Evolutionary conservation across 2,329 filamentous ascomycete genomes (phyloP), one percentile per base, ranked within the genome.

Genomic region (Mollisiaceae sp.): DNA sequence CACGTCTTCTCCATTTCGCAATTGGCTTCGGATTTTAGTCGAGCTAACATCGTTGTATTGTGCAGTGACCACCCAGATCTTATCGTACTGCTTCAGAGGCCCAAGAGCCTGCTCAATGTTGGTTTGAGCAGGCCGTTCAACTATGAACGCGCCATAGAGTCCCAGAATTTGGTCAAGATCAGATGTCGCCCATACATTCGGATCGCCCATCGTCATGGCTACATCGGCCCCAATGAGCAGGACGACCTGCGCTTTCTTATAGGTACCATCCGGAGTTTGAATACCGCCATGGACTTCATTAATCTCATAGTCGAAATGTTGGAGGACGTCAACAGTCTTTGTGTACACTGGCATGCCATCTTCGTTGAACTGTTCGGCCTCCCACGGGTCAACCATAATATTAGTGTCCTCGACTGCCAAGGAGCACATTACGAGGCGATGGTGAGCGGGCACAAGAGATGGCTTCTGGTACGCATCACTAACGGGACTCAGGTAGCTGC

Each of bases 111-210:
- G 91, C 68, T 97, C 91, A 59, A 96, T 91, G 74, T 97, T 92
- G 24, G 93, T 97, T 32, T 32, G 27, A 52, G 93, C 94, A 47
- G 89, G 89, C 66, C 94, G 88, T 82, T 97, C 91, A n/a, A 96
- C 85, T 66, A 94, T 91, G 76, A 96, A 93, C 36, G 91, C 89
- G 52, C 92, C 92, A 75, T 91, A 97, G 75, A 90, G 86, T 57
- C 91, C 89, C 12, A 97, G 82, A 66, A 97, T 97, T 72, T 96
- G 91, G 72, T 95, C 90, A 63, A 97, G 82, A 84, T 97, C 94
- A 68, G 89, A 86, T 56, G 88, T 84, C 59, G 90, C 91, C 94
- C 94, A 98, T 1, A 97, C 87, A 2, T 88, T 32, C 89, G 0
- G 87, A 87, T 54, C 27, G 50, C n/a, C 50, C 9, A n/a, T 54